A percentile compares a stretch with the other conserved stretches of the same genome.
phyloP scores from a whole-genome alignment of 2,329 filamentous ascomycete genomes.

The Mycosphaerella sp. region DNA sequence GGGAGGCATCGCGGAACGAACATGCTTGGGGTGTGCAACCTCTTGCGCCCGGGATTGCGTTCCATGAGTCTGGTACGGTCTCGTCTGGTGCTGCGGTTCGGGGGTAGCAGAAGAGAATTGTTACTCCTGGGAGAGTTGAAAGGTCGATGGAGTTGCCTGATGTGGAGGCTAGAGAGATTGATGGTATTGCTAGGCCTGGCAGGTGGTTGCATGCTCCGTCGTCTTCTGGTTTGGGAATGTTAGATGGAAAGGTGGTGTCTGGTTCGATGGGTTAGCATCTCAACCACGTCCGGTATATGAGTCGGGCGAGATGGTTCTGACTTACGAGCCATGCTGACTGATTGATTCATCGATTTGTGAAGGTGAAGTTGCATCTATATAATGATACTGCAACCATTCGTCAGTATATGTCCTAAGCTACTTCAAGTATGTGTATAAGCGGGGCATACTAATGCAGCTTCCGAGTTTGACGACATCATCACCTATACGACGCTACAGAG shows the following conservation, averaged over 20 bases:
- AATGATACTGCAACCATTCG: no score
- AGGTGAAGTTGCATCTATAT: no score
- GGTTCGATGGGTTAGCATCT: background rate
- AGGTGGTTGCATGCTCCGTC: conserved; percentile 40
- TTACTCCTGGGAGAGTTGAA: conserved; percentile 35
- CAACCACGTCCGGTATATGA: no score
- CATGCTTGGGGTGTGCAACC: conserved; percentile 44
- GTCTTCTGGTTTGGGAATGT: conserved; percentile 37
- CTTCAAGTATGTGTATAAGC: no score
- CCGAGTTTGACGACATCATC: no score
- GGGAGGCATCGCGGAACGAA: conserved; percentile 37
- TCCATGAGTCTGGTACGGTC: conserved; percentile 38
- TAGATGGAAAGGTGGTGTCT: conserved; percentile 29
- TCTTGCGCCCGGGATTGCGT: conserved; percentile 40
- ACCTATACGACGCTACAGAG: no score
- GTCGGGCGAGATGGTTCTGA: no score
- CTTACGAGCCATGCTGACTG: no score
- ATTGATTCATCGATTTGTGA: no score
- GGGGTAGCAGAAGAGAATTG: conserved; percentile 41
- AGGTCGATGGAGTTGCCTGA: conserved; percentile 33
- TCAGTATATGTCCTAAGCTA: no score
- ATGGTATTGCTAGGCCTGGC: conserved; percentile 20
- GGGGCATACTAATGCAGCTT: no score
- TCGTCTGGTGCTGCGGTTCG: conserved; percentile 38
- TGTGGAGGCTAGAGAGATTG: conserved; percentile 34